Base-by-base conservation (phyloP, 306 rosid species). In the Echinosophora koreensis region DNA sequence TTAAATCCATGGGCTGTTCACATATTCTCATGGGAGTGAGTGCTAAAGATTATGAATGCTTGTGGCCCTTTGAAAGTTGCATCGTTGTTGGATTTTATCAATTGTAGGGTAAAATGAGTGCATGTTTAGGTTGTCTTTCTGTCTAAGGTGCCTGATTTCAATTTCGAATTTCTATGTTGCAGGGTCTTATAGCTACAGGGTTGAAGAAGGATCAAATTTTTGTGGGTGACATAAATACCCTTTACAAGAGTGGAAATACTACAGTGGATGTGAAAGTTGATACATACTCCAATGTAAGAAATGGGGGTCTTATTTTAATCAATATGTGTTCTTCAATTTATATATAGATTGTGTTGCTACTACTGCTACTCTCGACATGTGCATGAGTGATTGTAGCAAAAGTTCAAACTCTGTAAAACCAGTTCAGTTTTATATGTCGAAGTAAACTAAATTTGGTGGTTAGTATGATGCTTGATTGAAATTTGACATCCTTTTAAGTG, bases 181-280 rank as follows among this genome's bases (percentile, higher is more conserved):
- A 94, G 98, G 94, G 89, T 69, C 90, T 94, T 59, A 47, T 83
- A 49, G 97, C 98, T 77, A 91, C 93, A 56, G 98, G 98, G 69
- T 82, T 82, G 88, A 92, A 94, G 93, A 93, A 81, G 84, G 98
- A 92, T 77, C 86, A 92, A 74, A 51, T 89, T 75, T 92, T 92
- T 85, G 56, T 87, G 66, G 98, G 98, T 80, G 97, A 94, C 77
- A 81, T 94, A 71, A 89, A 83, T 63, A 82, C 96, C 51, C 84
- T 89, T 73, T 92, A 92, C 91, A 92, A 92, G 90, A 89, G 90
- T 65, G 91, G 94, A 84, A 87, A 77, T 80, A 67, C 88, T 39
- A 83, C 66, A 5, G 92, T 94, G 71, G 96, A 94, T 85, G 94
- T 94, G 84, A 94, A 92, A 85, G 87, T 94, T 68, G 94, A 94